Percentiles rank a stretch among this genome's conserved stretches.
phyloP scores from a whole-genome alignment of 2,329 filamentous ascomycete species.

The Sclerotiophoma versabilis region DNA sequence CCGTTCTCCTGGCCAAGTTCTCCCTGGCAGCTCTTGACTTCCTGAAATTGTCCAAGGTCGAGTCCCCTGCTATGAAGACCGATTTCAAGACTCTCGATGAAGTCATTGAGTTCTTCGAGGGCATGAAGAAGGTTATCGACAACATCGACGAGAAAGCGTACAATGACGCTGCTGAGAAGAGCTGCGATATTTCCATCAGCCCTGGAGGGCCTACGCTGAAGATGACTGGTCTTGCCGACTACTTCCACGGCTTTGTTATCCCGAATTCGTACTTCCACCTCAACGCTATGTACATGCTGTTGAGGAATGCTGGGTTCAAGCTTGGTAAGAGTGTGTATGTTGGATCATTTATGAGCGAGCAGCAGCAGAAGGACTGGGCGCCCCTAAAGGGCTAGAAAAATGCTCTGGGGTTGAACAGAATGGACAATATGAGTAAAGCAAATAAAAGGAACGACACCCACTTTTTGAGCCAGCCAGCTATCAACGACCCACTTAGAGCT shows the following conservation, averaged over 20 bases:
- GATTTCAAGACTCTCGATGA: constrained; percentile 24
- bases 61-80: constrained; percentile 15
- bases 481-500: too few relatives aligned
- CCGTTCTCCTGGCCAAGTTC: constrained; percentile 27
- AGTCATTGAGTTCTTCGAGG: constrained; percentile 31
- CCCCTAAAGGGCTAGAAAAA: constrained; percentile 6
- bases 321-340: constrained; percentile 28
- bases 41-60: constrained; percentile 14
- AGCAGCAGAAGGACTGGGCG: constrained; percentile 28
- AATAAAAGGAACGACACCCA: too few relatives aligned
- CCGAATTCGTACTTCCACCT: constrained; percentile 36
- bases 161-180: constrained; percentile 27
- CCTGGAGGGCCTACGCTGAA: constrained; percentile 14
- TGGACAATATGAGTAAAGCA: too few relatives aligned
- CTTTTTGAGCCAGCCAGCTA: too few relatives aligned
- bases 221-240: constrained; percentile 24
- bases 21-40: constrained; percentile 10
- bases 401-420: too few relatives aligned
- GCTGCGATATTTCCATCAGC: constrained; percentile 18
- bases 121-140: constrained; percentile 18
- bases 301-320: constrained; percentile 28
- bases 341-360: constrained; percentile 27
- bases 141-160: constrained; percentile 26
- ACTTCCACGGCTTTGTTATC: constrained; percentile 23
- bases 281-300: constrained; percentile 34